Percentiles rank a stretch among this genome's conserved stretches.
Evolutionary conservation across 129 eudicot genomes (phyloP).

Genomic region (Oenanthe sinensis): DNA sequence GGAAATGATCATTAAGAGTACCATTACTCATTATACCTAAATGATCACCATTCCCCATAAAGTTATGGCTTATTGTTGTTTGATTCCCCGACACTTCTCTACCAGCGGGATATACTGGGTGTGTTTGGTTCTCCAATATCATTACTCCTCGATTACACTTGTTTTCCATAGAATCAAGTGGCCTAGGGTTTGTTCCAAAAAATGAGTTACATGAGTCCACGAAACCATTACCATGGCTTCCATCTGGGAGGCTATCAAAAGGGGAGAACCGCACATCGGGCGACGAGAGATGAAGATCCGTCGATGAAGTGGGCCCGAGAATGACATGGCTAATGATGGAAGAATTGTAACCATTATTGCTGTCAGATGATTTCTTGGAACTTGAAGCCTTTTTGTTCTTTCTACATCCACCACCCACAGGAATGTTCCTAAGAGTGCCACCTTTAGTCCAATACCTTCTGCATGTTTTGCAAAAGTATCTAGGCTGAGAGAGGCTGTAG

Average conservation of each 20-base stretch:
- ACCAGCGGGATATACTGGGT: neutral
- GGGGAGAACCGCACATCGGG: constrained; percentile 45
- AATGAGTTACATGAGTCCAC: constrained; percentile 33
- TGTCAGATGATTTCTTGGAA: constrained; percentile 35
- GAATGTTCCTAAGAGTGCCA: constrained; percentile 88
- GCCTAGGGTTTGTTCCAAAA: constrained; percentile 28
- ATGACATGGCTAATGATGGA: constrained; percentile 14
- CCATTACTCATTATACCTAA: constrained; percentile 31
- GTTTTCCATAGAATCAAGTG: constrained; percentile 51
- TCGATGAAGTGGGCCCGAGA: constrained; percentile 37
- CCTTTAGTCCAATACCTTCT: constrained; percentile 96
- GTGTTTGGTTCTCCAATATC: neutral
- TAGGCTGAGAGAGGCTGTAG: constrained; percentile 89
- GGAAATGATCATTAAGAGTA: constrained; percentile 14
- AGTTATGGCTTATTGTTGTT: constrained; percentile 9
- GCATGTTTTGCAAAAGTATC: constrained; percentile 93
- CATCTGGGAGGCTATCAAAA: constrained; percentile 5
- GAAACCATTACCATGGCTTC: neutral
- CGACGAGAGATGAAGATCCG: neutral
- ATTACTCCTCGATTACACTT: neutral
- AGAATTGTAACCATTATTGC: constrained; percentile 2
- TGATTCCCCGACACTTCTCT: neutral
- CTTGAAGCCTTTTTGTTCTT: constrained; percentile 58
- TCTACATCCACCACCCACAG: constrained; percentile 92
- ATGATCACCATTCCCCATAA: constrained; percentile 30